These are phyloP conservation scores for Pseudogymnoascus destructans DNA, from an alignment of 2,329 filamentous ascomycete genomes.

Conservation along the genomic window DNA sequence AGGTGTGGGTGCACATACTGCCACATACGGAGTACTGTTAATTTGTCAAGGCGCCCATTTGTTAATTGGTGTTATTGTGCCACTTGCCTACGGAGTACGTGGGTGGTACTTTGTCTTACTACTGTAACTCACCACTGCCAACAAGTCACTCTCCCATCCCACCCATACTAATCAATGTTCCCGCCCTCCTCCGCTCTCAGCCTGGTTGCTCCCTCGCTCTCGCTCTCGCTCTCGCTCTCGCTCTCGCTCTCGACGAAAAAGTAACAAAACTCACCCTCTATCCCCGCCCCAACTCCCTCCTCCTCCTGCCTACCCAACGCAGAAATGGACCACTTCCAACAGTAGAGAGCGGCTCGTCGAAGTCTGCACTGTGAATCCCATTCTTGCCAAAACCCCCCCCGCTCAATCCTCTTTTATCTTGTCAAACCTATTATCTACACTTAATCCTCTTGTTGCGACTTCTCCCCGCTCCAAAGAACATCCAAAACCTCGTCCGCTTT, in stretches of 20 bases:
- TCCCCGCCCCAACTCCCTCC: neutral
- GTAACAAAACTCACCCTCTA: neutral
- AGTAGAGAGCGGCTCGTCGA: neutral
- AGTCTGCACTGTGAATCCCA: conserved; percentile 4
- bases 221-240: too few species aligned
- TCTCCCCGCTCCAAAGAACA: neutral
- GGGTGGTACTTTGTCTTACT: neutral
- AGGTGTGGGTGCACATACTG: too few species aligned
- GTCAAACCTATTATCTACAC: neutral
- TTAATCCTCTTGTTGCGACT: neutral
- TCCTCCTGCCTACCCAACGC: neutral
- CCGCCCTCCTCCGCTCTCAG: neutral
- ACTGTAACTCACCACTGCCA: neutral
- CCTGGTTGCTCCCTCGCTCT: neutral
- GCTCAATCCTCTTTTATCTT: neutral
- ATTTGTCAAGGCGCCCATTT: too few species aligned
- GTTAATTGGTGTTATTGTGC: neutral
- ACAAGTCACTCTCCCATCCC: neutral
- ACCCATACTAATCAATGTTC: neutral
- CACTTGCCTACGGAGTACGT: neutral
- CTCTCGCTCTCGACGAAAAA: too few species aligned
- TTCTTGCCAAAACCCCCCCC: neutral
- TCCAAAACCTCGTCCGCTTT: neutral
- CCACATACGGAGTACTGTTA: too few species aligned
- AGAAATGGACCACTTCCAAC: conserved; percentile 1